Conservation (phyloP, 148 eudicot species). For the Rhododendron williamsianum region DNA sequence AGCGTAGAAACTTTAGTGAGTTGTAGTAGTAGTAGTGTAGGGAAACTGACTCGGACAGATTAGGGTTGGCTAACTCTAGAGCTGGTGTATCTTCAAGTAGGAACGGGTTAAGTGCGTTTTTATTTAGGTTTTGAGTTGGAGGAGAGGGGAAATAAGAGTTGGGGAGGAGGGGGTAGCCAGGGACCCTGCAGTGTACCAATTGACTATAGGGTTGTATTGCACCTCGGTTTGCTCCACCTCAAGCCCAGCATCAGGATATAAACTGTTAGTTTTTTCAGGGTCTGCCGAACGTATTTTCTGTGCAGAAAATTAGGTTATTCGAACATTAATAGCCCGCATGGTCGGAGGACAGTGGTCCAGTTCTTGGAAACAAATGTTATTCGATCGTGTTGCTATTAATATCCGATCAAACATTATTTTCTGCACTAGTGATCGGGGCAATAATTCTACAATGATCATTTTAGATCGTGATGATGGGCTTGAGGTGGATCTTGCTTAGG, state of each 20-base stretch:
- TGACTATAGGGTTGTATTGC: background rate
- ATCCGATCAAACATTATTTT: background rate
- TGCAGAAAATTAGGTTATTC: background rate
- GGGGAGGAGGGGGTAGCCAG: slow-evolving; percentile 14
- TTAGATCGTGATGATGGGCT: background rate
- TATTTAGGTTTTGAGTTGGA: background rate
- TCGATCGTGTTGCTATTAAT: background rate
- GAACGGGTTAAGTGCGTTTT: slow-evolving; percentile 10
- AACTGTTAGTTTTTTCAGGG: background rate
- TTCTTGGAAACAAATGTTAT: background rate
- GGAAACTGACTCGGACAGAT: slow-evolving; percentile 24
- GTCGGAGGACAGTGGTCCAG: background rate
- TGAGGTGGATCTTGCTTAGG: background rate
- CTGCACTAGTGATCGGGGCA: background rate
- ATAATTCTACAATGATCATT: background rate
- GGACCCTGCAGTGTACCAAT: slow-evolving; percentile 9
- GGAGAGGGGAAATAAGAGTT: slow-evolving; percentile 12
- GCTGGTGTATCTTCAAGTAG: slow-evolving; percentile 23
- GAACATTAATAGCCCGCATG: background rate
- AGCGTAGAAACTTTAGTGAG: slow-evolving; percentile 19
- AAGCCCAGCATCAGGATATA: background rate
- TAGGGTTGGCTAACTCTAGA: slow-evolving; percentile 29
- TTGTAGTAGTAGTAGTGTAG: slow-evolving; percentile 23
- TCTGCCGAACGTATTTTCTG: background rate
- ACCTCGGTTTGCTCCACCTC: background rate